These are phyloP conservation scores for Leccinum olivaceopallidum DNA, from an alignment of 768 basidiomycete species.

Conservation along the genomic window DNA sequence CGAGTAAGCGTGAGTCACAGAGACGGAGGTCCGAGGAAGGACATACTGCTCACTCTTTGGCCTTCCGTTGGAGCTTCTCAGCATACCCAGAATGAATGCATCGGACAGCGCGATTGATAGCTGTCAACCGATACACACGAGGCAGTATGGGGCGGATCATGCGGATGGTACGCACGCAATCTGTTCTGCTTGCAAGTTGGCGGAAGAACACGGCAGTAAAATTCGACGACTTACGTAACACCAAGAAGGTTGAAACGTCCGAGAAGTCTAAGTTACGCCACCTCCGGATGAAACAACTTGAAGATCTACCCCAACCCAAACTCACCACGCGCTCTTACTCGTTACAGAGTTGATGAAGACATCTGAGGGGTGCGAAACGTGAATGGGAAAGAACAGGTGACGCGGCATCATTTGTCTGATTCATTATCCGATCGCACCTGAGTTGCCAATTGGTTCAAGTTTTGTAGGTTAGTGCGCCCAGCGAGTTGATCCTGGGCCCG, in stretches of 20 bases:
- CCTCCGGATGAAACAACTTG: not conserved
- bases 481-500: not conserved
- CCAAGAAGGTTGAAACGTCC: no score
- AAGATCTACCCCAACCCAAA: not conserved
- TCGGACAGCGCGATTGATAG: conserved; percentile 6
- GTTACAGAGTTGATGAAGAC: not conserved
- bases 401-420: not conserved
- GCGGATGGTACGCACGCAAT: not conserved
- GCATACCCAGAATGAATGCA: conserved; percentile 46
- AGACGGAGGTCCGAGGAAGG: conserved; percentile 3
- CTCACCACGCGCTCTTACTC: not conserved
- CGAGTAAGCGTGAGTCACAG: conserved; percentile 9
- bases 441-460: not conserved
- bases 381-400: not conserved
- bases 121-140: conserved; percentile 3
- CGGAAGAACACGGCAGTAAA: not conserved
- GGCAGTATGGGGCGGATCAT: conserved; percentile 6
- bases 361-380: not conserved
- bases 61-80: conserved; percentile 63
- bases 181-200: not conserved
- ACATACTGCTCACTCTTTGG: conserved; percentile 56
- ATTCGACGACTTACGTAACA: not conserved
- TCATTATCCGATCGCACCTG: not conserved
- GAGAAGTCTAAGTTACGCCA: not conserved
- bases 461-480: not conserved